A percentile compares a stretch with the other conserved stretches of the same genome.
Evolutionary conservation across 2,329 filamentous ascomycete species (phyloP).

Genomic region (Cadophora sp.): DNA sequence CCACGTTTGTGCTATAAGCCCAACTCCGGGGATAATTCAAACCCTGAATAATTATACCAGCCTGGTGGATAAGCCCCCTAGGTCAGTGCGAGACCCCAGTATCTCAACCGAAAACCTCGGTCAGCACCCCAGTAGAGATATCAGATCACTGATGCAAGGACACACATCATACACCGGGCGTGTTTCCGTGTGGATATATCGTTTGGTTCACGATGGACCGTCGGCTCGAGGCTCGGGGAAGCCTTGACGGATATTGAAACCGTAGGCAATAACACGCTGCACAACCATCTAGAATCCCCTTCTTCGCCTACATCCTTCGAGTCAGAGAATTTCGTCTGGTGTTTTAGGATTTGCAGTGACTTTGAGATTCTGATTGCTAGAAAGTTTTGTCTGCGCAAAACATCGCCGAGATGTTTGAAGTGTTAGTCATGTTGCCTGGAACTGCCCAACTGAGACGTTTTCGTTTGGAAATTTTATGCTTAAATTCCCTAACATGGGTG

Average conservation of each 20-base stretch:
- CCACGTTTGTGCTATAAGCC: too few species aligned
- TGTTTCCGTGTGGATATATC: neutral
- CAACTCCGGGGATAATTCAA: too few species aligned
- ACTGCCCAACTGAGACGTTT: neutral
- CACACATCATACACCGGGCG: neutral
- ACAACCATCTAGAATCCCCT: neutral
- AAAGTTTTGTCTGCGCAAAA: neutral
- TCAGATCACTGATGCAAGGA: neutral
- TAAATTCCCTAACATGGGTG: too few species aligned
- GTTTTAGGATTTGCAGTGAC: neutral
- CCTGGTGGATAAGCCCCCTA: neutral
- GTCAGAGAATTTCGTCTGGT: neutral
- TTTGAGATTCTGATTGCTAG: neutral
- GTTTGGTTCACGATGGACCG: neutral
- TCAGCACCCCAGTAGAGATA: neutral
- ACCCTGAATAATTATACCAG: too few species aligned
- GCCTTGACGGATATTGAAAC: conserved; percentile 1
- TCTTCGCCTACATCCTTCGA: neutral
- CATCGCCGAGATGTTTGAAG: neutral
- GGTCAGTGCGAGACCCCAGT: neutral
- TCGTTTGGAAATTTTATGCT: neutral
- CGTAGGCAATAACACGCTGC: neutral
- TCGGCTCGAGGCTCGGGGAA: neutral
- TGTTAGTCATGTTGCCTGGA: neutral
- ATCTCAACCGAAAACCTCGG: neutral